Evolutionary conservation across 192 early-diverging fungal species (phyloP).

Genomic region (Powellomyces hirtus): DNA sequence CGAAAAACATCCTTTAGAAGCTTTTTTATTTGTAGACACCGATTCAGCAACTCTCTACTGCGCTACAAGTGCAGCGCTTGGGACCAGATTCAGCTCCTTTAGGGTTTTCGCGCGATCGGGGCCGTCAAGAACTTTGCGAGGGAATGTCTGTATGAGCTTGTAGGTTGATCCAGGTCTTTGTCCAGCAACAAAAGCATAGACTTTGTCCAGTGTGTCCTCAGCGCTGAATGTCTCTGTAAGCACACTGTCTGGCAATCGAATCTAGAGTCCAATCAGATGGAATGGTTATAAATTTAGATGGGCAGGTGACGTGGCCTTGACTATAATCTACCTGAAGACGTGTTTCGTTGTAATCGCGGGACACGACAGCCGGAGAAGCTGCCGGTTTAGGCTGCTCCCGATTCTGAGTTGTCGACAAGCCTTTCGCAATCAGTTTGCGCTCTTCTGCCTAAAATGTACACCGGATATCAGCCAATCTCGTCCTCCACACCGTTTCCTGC

Average conservation of each 20-base stretch:
- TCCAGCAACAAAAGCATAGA: conserved; percentile 58
- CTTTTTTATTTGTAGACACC: too few species aligned
- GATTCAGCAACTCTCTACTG: too few species aligned
- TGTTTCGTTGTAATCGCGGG: conserved; percentile 67
- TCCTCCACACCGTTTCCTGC: neutral
- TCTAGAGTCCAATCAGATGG: conserved; percentile 40
- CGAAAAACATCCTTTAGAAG: too few species aligned
- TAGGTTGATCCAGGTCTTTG: conserved; percentile 37
- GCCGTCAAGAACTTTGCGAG: conserved; percentile 65
- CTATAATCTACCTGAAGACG: conserved; percentile 79
- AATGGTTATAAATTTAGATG: too few species aligned
- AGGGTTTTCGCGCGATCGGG: conserved; percentile 58
- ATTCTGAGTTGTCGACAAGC: conserved; percentile 16
- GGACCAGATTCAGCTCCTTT: conserved; percentile 67
- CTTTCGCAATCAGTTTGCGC: conserved; percentile 35
- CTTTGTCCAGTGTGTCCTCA: conserved; percentile 53
- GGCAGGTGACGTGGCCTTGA: too few species aligned
- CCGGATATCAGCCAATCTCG: too few species aligned
- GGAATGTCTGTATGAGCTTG: conserved; percentile 71
- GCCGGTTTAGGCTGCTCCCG: too few species aligned
- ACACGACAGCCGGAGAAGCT: conserved; percentile 30
- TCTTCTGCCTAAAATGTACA: conserved; percentile 31
- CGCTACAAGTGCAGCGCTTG: conserved; percentile 59
- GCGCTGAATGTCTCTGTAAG: conserved; percentile 65
- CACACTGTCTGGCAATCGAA: conserved; percentile 56